These are phyloP conservation scores for Torulaspora pretoriensis DNA, from an alignment of 1,139 yeast species.

Conservation along the genomic window DNA sequence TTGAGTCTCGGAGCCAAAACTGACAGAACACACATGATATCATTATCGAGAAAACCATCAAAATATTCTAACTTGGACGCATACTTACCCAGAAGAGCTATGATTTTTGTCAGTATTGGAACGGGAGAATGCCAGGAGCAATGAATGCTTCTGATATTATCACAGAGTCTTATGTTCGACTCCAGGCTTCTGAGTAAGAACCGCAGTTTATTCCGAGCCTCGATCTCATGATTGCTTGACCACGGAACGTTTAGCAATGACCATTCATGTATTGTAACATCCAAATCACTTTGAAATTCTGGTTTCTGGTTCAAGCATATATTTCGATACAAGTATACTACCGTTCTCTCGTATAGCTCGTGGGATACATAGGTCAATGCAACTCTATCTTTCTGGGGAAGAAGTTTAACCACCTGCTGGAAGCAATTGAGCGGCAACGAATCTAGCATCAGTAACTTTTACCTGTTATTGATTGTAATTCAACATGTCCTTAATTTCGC, in stretches of 20 bases:
- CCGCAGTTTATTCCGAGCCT: slow-evolving; percentile 21
- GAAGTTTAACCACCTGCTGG: slow-evolving; percentile 14
- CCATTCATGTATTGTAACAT: slow-evolving; percentile 29
- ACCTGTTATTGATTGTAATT: no score
- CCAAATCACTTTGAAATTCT: slow-evolving; percentile 26
- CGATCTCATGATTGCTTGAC: slow-evolving; percentile 6
- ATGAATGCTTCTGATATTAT: slow-evolving; percentile 25
- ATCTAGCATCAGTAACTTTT: slow-evolving; percentile 24
- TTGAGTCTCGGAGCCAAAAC: slow-evolving; percentile 17
- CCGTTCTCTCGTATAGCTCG: slow-evolving; percentile 13
- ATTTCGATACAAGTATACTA: slow-evolving; percentile 27
- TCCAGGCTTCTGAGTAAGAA: slow-evolving; percentile 26
- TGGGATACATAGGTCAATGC: slow-evolving; percentile 27
- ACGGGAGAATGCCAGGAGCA: slow-evolving; percentile 34
- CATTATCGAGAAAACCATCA: slow-evolving; percentile 28
- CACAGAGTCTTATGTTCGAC: slow-evolving; percentile 20
- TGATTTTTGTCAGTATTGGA: slow-evolving; percentile 18
- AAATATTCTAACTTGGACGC: slow-evolving; percentile 23
- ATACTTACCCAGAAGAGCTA: slow-evolving; percentile 18
- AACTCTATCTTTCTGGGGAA: slow-evolving; percentile 31
- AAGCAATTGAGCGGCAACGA: slow-evolving; percentile 29
- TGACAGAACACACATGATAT: slow-evolving; percentile 19
- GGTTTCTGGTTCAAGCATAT: slow-evolving; percentile 29
- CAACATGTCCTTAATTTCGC: not conserved
- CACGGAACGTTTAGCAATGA: slow-evolving; percentile 22